Evolutionary conservation across 306 rosid species (phyloP).

Genomic region (Malus orientalis): DNA sequence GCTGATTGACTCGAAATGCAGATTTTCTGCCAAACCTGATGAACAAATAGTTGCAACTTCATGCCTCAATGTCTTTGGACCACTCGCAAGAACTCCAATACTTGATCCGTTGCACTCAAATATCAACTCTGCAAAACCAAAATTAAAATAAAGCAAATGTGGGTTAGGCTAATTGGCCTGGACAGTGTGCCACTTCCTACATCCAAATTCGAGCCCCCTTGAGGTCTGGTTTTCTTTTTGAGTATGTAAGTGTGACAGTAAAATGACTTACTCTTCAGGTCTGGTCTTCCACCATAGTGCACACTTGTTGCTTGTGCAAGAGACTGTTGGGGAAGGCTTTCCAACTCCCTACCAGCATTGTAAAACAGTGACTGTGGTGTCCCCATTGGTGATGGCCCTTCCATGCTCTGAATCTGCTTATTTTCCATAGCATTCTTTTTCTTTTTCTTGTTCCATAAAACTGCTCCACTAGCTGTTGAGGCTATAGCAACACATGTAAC

Average conservation of each 20-base stretch:
- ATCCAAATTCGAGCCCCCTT: too few relatives aligned
- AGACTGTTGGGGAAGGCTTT: slow-evolving; percentile 45
- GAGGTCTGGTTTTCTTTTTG: too few relatives aligned
- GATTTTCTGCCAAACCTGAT: slow-evolving; percentile 37
- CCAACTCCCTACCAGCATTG: slow-evolving; percentile 40
- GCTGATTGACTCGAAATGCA: slow-evolving; percentile 65
- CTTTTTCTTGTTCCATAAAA: slow-evolving; percentile 47
- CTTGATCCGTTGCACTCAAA: slow-evolving; percentile 37
- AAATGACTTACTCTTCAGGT: slow-evolving; percentile 46
- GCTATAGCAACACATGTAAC: slow-evolving; percentile 36
- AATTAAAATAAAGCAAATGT: not conserved
- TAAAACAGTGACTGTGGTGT: slow-evolving; percentile 28
- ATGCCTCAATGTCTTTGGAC: slow-evolving; percentile 64
- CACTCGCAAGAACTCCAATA: slow-evolving; percentile 48
- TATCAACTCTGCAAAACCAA: slow-evolving; percentile 26
- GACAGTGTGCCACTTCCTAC: too few relatives aligned
- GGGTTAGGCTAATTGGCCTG: too few relatives aligned
- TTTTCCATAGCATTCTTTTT: slow-evolving; percentile 22
- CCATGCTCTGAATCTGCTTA: slow-evolving; percentile 38
- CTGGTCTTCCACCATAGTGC: slow-evolving; percentile 69
- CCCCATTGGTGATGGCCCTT: slow-evolving; percentile 17
- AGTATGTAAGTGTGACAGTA: too few relatives aligned
- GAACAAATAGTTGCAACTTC: slow-evolving; percentile 70
- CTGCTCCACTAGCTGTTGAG: slow-evolving; percentile 25
- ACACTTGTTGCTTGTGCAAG: slow-evolving; percentile 37